phyloP scores from a whole-genome alignment of 2,329 filamentous ascomycete species.

The Dothistroma septosporum region DNA sequence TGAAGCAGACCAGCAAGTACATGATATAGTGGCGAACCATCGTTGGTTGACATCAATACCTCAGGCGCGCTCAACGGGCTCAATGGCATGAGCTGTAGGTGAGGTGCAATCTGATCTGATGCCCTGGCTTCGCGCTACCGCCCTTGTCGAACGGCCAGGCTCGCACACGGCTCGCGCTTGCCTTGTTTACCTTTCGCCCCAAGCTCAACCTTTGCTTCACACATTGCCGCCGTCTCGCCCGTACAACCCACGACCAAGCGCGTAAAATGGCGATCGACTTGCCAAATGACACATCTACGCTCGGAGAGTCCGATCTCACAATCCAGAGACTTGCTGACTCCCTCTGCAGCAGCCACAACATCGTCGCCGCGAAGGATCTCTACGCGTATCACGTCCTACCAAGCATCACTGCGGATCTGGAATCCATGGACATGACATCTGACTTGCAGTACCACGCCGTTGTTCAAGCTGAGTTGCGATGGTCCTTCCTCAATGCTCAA shows the following conservation, averaged over 20 bases:
- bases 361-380: background rate
- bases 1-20: slow-evolving; percentile 27
- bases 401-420: background rate
- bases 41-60: no score
- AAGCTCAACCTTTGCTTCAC: background rate
- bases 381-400: background rate
- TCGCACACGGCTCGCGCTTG: background rate
- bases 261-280: background rate
- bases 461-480: background rate
- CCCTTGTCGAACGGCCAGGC: background rate
- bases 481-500: slow-evolving; percentile 1
- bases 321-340: background rate
- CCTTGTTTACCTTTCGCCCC: background rate
- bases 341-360: background rate
- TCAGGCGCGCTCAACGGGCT: no score
- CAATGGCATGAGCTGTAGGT: no score
- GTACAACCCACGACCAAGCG: background rate
- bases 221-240: background rate
- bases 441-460: background rate
- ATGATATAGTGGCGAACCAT: background rate
- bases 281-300: background rate
- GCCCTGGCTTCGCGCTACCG: background rate
- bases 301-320: background rate
- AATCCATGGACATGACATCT: background rate
- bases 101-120: background rate